Evolutionary conservation across 371 early-diverging fungal species (phyloP), one percentile per base, ranked within the genome.

Genomic region (Rhizopus arrhizus): DNA sequence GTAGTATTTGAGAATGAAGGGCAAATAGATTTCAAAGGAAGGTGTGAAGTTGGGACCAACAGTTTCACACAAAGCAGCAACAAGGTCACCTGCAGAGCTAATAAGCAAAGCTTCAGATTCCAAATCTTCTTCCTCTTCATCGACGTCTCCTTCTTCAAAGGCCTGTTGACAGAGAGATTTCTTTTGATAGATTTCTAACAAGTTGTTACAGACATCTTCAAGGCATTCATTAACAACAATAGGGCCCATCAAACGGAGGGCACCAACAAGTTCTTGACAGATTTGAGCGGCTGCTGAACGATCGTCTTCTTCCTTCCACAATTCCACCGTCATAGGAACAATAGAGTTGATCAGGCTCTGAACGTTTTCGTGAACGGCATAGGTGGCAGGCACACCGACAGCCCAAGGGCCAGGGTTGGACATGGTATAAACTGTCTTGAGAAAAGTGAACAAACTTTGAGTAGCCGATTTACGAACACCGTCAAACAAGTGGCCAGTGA

Each of bases 241-340:
- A n/a, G 95, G 94, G 13, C 95, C 95, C 46, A 92, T 85, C n/a
- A 73, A 68, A 55, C 84, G 85, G 58, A 94, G 71, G 31, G 87
- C 81, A 31, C 79, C 81, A n/a, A 82, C 77, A 56, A 94, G 64
- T 55, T 90, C 91, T 56, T 81, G 80, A 75, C 89, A 89, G n/a
- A 90, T 77, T 58, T 90, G 88, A 41, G 84, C 81, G 35, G 91
- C 92, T 12, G 91, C 91, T 65, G 82, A 81, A 46, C 84, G 83
- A 58, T 91, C 89, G 53, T 91, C 90, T 62, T 95, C 95, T 2
- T 92, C 90, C n/a, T 77, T 79, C 85, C 89, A 86, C 68, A 89
- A 75, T n/a, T 74, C 60, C 46, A 92, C 53, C 22, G 92, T 75
- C 36, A 81, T 83, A 2, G 89, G 90, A 57, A 95, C 81, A 15